These are phyloP conservation scores for Alternaria consortialis DNA, from an alignment of 2,329 filamentous ascomycete species.

Conservation along the genomic window DNA sequence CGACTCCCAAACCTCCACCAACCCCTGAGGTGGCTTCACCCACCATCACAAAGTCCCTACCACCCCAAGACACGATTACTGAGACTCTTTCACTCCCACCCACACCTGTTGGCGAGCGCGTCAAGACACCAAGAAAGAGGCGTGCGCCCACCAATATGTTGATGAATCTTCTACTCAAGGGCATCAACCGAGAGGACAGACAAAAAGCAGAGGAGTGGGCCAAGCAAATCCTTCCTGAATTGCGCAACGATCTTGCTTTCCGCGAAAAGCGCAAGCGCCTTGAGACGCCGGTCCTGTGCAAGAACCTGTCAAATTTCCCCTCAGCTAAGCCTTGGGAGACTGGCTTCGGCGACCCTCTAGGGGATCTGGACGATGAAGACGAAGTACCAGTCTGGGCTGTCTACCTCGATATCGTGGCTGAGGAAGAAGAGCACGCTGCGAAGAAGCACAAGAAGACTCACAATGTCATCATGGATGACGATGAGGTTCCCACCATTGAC, in stretches of 20 bases:
- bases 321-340: slow-evolving; percentile 44
- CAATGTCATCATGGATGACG: slow-evolving; percentile 15
- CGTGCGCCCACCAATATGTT: slow-evolving; percentile 25
- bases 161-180: slow-evolving; percentile 28
- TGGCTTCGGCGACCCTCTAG: slow-evolving; percentile 42
- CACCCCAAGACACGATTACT: slow-evolving; percentile 28
- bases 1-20: slow-evolving; percentile 12
- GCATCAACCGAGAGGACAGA: slow-evolving; percentile 30
- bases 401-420: slow-evolving; percentile 37
- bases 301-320: slow-evolving; percentile 41
- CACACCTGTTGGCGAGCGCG: slow-evolving; percentile 40
- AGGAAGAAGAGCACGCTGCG: slow-evolving; percentile 28
- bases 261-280: slow-evolving; percentile 44
- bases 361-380: slow-evolving; percentile 38
- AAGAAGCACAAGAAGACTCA: slow-evolving; percentile 38
- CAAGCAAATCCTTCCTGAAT: slow-evolving; percentile 27
- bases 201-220: slow-evolving; percentile 40
- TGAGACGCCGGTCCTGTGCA: slow-evolving; percentile 33
- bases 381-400: slow-evolving; percentile 44
- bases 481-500: slow-evolving; percentile 34
- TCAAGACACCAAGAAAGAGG: slow-evolving; percentile 27
- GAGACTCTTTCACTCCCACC: slow-evolving; percentile 37
- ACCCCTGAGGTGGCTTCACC: slow-evolving; percentile 15
- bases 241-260: slow-evolving; percentile 29
- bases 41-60: slow-evolving; percentile 20